Percentiles rank a stretch among this genome's conserved stretches.
Evolutionary conservation across 257 asterid species (phyloP).

Genomic region (Petrea volubilis): DNA sequence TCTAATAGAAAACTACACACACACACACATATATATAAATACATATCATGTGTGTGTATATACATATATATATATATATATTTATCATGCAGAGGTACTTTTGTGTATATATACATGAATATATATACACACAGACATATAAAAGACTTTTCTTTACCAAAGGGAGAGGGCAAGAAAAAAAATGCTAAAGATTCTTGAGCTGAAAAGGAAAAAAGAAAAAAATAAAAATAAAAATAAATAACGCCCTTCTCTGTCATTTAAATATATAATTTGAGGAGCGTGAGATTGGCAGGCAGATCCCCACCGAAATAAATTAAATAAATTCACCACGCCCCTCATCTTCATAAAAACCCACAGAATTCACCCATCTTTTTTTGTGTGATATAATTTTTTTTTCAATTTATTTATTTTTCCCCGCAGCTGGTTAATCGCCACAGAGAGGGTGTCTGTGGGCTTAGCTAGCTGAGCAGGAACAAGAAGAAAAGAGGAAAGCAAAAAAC

Average conservation of each 20-base stretch:
- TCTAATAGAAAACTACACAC: too few relatives aligned
- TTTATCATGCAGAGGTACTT: not conserved
- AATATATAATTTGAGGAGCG: conserved; percentile 34
- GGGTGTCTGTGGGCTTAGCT: conserved; percentile 19
- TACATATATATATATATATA: not conserved
- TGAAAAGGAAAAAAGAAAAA: conserved; percentile 26
- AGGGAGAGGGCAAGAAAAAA: conserved; percentile 26
- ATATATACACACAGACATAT: not conserved
- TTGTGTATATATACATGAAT: too few relatives aligned
- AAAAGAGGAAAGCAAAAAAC: too few relatives aligned
- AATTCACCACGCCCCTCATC: conserved; percentile 84
- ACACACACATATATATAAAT: conserved; percentile 3
- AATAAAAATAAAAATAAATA: conserved; percentile 1
- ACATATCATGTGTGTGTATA: not conserved
- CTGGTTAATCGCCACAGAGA: conserved; percentile 17
- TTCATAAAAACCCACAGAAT: conserved; percentile 76
- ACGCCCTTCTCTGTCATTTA: conserved; percentile 8
- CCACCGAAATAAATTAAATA: conserved; percentile 82
- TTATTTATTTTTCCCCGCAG: conserved; percentile 19
- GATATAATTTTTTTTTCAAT: conserved; percentile 33
- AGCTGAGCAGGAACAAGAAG: conserved; percentile 8
- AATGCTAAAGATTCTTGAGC: conserved; percentile 52
- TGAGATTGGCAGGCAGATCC: conserved; percentile 95
- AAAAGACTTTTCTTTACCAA: conserved; percentile 16
- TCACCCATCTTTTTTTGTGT: conserved; percentile 64